Conservation (phyloP, 345 rosid species). For the Angophora floribunda region DNA sequence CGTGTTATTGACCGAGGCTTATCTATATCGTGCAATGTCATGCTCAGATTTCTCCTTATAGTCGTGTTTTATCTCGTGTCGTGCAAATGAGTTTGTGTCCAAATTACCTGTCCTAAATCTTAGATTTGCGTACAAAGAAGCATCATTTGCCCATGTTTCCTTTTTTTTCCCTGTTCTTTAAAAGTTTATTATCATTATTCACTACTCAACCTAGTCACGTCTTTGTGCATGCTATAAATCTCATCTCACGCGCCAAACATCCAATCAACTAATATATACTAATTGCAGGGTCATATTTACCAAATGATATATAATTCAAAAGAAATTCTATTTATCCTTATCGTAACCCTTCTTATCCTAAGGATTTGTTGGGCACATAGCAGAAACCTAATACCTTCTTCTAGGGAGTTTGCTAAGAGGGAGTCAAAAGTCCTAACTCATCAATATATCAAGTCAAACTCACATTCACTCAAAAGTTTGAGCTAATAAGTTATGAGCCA, state of each 20-base stretch:
- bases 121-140: not conserved
- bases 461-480: too few relatives aligned
- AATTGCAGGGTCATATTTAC: not conserved
- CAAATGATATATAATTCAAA: not conserved
- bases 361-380: not conserved
- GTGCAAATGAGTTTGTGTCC: not conserved
- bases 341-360: not conserved
- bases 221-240: not conserved
- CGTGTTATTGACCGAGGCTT: rapidly evolving
- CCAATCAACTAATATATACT: not conserved
- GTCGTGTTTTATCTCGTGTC: rapidly evolving
- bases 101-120: not conserved
- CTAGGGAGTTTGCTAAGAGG: too few relatives aligned
- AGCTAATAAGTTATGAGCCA: too few relatives aligned
- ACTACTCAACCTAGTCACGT: not conserved
- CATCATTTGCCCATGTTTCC: not conserved
- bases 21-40: rapidly evolving
- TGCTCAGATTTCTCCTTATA: not conserved
- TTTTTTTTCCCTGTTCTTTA: not conserved
- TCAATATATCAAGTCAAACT: too few relatives aligned
- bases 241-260: not conserved
- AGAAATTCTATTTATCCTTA: not conserved
- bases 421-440: too few relatives aligned
- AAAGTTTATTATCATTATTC: not conserved
- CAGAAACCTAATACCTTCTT: too few relatives aligned